These are phyloP conservation scores for Orobanche coerulescens DNA, from an alignment of 257 asterid species.

Conservation along the genomic window DNA sequence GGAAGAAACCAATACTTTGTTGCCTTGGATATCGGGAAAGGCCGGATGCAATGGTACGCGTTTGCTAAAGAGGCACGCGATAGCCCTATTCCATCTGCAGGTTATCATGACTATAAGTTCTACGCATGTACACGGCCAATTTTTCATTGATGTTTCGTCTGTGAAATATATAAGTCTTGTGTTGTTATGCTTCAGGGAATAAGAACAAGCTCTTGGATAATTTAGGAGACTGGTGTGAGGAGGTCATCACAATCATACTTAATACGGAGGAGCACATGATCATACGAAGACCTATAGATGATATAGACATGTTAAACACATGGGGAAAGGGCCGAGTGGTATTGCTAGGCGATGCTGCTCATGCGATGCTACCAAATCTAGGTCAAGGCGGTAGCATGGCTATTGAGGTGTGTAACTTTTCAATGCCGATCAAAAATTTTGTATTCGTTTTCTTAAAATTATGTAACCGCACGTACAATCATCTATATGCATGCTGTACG, in stretches of 20 bases:
- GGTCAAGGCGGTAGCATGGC: conserved; percentile 28
- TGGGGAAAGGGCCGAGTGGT: conserved; percentile 20
- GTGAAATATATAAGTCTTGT: not conserved
- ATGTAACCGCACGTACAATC: no score
- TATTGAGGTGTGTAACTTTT: conserved; percentile 10
- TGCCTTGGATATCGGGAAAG: conserved; percentile 8
- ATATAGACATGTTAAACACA: not conserved
- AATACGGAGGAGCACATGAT: not conserved
- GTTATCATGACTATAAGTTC: no score
- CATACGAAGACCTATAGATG: conserved; percentile 15
- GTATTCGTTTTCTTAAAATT: not conserved
- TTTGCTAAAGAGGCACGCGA: conserved; percentile 12
- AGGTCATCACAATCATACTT: not conserved
- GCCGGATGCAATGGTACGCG: conserved; percentile 25
- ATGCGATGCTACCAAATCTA: conserved; percentile 24
- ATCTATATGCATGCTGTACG: no score
- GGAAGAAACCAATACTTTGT: conserved; percentile 17
- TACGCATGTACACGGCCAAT: not conserved
- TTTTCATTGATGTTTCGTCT: not conserved
- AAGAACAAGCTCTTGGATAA: not conserved
- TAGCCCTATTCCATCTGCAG: not conserved
- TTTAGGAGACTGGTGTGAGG: conserved; percentile 17
- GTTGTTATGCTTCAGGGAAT: not conserved
- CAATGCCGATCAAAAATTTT: not conserved
- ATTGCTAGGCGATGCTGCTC: conserved; percentile 23